These are phyloP conservation scores for Cytospora piceae DNA, from an alignment of 2,329 filamentous ascomycete genomes.

Conservation along the genomic window DNA sequence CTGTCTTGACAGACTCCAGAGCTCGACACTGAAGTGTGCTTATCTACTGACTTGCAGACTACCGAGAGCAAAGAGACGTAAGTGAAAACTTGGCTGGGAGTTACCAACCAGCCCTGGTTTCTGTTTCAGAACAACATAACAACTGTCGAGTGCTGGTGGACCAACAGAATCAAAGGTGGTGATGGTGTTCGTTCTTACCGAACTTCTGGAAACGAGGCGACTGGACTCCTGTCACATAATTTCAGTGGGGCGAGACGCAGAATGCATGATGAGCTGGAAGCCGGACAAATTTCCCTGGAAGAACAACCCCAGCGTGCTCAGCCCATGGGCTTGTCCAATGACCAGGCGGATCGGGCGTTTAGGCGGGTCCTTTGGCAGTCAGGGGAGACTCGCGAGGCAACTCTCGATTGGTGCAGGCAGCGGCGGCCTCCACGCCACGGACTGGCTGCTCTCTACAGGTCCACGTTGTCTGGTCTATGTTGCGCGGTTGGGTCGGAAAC, in stretches of 20 bases:
- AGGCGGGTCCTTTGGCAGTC: neutral
- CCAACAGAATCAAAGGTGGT: neutral
- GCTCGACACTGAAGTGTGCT: too few species aligned
- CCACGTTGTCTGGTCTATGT: neutral
- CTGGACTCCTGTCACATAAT: neutral
- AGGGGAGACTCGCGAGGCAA: neutral
- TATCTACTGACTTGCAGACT: too few species aligned
- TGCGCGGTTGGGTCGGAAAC: neutral
- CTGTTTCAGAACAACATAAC: neutral
- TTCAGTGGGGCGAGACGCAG: conserved; percentile 1
- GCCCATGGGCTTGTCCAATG: conserved; percentile 1
- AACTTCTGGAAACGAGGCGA: conserved; percentile 9
- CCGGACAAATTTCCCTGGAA: neutral
- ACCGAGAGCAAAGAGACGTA: too few species aligned
- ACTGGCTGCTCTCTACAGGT: neutral
- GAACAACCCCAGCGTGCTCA: conserved; percentile 3
- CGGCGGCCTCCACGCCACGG: conserved; percentile 1
- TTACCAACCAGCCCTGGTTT: neutral
- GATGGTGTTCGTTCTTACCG: neutral
- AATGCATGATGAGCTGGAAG: conserved; percentile 25
- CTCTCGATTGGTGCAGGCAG: conserved; percentile 23
- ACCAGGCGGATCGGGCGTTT: conserved; percentile 13
- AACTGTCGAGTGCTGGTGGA: neutral
- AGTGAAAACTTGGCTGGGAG: neutral
- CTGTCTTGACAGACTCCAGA: neutral